Conservation (phyloP, 2,329 filamentous ascomycete genomes). For the Blumeriella jaapii region DNA sequence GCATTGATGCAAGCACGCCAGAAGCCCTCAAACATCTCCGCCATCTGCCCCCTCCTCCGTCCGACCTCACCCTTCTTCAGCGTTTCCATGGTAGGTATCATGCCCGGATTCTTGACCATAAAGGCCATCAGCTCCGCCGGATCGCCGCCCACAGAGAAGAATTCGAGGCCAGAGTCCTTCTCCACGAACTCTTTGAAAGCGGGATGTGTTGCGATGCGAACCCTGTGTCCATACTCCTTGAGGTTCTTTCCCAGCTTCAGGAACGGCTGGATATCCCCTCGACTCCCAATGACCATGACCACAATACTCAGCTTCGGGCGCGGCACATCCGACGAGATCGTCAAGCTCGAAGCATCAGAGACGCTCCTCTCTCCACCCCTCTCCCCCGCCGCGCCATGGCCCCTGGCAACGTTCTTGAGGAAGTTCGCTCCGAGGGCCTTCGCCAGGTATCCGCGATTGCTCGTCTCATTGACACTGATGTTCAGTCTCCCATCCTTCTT, state of each 20-base stretch:
- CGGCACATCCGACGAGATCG: constrained; percentile 13
- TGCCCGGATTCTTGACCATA: constrained; percentile 70
- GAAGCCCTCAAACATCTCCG: constrained; percentile 73
- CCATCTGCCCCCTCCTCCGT: constrained; percentile 56
- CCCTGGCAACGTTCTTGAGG: constrained; percentile 38
- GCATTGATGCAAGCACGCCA: constrained; percentile 69
- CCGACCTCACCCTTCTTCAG: constrained; percentile 65
- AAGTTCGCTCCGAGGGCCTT: constrained; percentile 59
- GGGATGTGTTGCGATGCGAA: constrained; percentile 69
- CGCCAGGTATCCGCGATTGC: constrained; percentile 58
- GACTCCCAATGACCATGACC: constrained; percentile 71
- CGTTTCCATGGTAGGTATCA: constrained; percentile 64
- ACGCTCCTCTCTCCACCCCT: constrained; percentile 25
- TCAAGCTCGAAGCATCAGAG: constrained; percentile 11
- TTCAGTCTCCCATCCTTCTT: constrained; percentile 59
- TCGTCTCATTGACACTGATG: constrained; percentile 61
- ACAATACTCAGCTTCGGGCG: constrained; percentile 53
- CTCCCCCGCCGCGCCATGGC: background rate
- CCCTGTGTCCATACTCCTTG: constrained; percentile 61
- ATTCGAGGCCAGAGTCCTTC: constrained; percentile 61
- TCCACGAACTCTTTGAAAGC: constrained; percentile 67
- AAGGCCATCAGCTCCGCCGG: constrained; percentile 76
- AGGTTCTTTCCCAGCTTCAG: constrained; percentile 62
- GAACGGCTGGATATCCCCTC: constrained; percentile 75
- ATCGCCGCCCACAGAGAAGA: constrained; percentile 70